A percentile compares a stretch with the other conserved stretches of the same genome.
These are phyloP conservation scores for Aspergillus intermedius DNA, from an alignment of 2,329 filamentous ascomycete genomes.

Conservation along the genomic window DNA sequence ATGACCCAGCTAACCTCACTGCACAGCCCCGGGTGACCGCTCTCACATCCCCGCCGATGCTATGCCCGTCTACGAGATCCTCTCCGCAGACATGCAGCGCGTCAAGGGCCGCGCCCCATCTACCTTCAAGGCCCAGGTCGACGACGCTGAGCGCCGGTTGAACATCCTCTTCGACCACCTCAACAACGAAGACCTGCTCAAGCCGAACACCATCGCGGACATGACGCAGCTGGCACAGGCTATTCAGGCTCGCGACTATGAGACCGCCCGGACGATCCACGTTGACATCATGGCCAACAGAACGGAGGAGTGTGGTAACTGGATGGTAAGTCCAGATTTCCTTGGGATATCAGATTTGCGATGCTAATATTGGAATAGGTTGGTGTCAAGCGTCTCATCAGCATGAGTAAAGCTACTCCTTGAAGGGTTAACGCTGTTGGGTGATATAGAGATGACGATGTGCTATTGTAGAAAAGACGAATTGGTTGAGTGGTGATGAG, in stretches of 20 bases:
- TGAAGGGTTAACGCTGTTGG: slow-evolving; percentile 24
- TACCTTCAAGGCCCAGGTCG: slow-evolving; percentile 81
- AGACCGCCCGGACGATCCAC: slow-evolving; percentile 61
- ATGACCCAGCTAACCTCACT: slow-evolving; percentile 10
- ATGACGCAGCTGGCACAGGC: slow-evolving; percentile 52
- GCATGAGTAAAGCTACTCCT: slow-evolving; percentile 71
- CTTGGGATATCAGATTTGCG: background rate
- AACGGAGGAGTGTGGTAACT: slow-evolving; percentile 73
- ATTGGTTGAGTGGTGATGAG: no score
- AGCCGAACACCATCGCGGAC: slow-evolving; percentile 57
- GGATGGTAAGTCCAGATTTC: slow-evolving; percentile 62
- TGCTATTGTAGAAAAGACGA: background rate
- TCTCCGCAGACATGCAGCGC: slow-evolving; percentile 78
- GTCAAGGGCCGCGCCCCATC: slow-evolving; percentile 78
- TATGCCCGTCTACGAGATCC: slow-evolving; percentile 70
- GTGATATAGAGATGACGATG: background rate
- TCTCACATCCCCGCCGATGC: slow-evolving; percentile 77
- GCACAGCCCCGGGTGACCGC: slow-evolving; percentile 64
- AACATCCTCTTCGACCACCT: slow-evolving; percentile 93
- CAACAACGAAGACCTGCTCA: slow-evolving; percentile 88
- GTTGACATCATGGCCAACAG: slow-evolving; percentile 70
- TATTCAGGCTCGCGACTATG: slow-evolving; percentile 63
- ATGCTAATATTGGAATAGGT: slow-evolving; percentile 43
- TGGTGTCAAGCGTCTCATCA: slow-evolving; percentile 68
- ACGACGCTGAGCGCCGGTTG: slow-evolving; percentile 87